Base-by-base conservation (phyloP, 2,329 filamentous ascomycete species). In the Pseudogymnoascus sp. region DNA sequence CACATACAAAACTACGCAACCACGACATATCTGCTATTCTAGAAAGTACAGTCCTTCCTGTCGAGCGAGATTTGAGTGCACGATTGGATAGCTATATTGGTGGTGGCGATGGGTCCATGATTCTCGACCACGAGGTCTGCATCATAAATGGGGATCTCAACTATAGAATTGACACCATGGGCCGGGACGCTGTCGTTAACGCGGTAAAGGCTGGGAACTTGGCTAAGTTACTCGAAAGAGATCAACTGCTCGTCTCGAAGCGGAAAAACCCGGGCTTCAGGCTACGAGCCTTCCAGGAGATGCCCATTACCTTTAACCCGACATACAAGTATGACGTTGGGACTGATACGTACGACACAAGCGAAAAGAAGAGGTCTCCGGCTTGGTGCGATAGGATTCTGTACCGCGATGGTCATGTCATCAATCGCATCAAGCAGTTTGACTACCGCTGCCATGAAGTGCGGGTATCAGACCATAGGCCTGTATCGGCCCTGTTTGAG, bases 301-400 rank as follows among this genome's bases (percentile, higher is more conserved):
- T 88, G 62, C 90, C 89, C 0, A 97, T 99, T 70, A 88, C 86
- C 0, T 99, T 99, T 73, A 88, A 91, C 6, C 94, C 94, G 0
- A 99, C 94, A 0, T 99, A 99, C 80, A 99, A 99, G 74, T 99
- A 99, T 74, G 94, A 99, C 69, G 91, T 97, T 0, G 92, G 92
- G 14, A 95, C 91, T 0, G 93, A 97, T 72, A 89, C 85, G 5
- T 99, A 97, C 74, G 94, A 99, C 73, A 89, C 90, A 0, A 93
- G 90, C 69, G 94, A 99, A 75, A 99, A 99, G 80, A 91, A 91
- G 74, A 85, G 94, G 59, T 89, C 91, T 22, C 94, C 94, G 0
- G 94, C 94, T 1, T 99, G 94, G 94, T 99, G 94, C 73, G 94
- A 99, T 77, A 85, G 94, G 36, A 77, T 99, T 38, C 78, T 99